phyloP scores from a whole-genome alignment of 176 grass and related monocot species.

The Chloris gayana region DNA sequence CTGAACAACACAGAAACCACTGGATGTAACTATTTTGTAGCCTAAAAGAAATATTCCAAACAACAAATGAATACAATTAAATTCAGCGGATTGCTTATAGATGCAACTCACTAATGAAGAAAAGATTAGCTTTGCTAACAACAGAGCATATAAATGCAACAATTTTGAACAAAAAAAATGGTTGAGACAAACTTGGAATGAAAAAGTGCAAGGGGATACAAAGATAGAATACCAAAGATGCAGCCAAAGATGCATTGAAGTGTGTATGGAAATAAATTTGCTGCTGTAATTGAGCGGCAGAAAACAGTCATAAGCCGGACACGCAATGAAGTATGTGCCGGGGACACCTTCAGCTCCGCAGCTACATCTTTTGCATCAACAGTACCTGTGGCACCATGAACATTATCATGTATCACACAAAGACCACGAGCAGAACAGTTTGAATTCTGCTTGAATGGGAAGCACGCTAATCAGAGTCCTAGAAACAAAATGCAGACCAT shows the following conservation, averaged over 20 bases:
- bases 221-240: constrained; percentile 71
- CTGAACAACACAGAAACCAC: not conserved
- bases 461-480: not conserved
- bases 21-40: not conserved
- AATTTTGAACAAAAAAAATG: not conserved
- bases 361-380: constrained; percentile 74
- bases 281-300: constrained; percentile 85
- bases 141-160: constrained; percentile 7
- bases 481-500: constrained; percentile 57
- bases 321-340: constrained; percentile 69
- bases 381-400: constrained; percentile 59
- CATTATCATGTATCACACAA: constrained; percentile 29
- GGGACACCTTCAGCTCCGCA: constrained; percentile 73
- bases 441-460: constrained; percentile 19
- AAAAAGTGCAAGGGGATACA: not conserved
- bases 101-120: constrained; percentile 13
- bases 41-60: not conserved
- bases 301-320: constrained; percentile 85
- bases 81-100: constrained; percentile 10
- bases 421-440: not conserved
- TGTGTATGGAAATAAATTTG: constrained; percentile 86
- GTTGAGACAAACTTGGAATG: not conserved
- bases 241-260: constrained; percentile 90
- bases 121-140: constrained; percentile 29
- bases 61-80: constrained; percentile 2